Percentiles rank a stretch among this genome's conserved stretches.
Evolutionary conservation across 164 flowering plant genomes (phyloP).

Genomic region (Piper betle): DNA sequence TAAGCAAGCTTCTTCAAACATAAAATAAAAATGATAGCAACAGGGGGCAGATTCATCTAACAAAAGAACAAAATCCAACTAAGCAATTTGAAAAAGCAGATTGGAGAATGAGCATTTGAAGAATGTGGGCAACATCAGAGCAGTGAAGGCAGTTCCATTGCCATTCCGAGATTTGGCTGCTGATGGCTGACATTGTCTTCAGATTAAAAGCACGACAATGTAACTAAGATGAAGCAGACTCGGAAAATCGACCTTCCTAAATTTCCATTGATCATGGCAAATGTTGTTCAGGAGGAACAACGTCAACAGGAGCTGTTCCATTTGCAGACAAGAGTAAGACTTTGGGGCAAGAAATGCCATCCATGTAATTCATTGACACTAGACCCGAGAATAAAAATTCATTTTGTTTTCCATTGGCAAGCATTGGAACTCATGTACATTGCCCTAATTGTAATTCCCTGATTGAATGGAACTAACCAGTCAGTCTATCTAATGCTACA

Average conservation of each 20-base stretch:
- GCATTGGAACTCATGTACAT: not conserved
- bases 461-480: not conserved
- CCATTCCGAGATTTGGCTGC: constrained; percentile 25
- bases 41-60: not conserved
- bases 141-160: constrained; percentile 65
- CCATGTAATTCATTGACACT: not conserved
- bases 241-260: not conserved
- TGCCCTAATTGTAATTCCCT: not conserved
- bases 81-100: constrained; percentile 17
- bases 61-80: too few species aligned
- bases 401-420: not conserved
- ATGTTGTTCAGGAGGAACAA: not conserved
- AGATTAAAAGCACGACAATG: not conserved
- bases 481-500: not conserved
- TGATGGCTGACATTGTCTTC: not conserved
- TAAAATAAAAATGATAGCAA: too few species aligned
- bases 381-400: not conserved
- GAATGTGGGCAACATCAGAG: constrained; percentile 74
- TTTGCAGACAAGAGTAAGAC: not conserved
- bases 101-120: constrained; percentile 80
- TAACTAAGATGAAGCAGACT: not conserved
- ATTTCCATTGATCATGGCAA: not conserved
- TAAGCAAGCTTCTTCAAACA: not conserved
- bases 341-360: not conserved
- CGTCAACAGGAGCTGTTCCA: not conserved